phyloP scores from a whole-genome alignment of 179 eudicot genomes.

The Actinidia polygama region DNA sequence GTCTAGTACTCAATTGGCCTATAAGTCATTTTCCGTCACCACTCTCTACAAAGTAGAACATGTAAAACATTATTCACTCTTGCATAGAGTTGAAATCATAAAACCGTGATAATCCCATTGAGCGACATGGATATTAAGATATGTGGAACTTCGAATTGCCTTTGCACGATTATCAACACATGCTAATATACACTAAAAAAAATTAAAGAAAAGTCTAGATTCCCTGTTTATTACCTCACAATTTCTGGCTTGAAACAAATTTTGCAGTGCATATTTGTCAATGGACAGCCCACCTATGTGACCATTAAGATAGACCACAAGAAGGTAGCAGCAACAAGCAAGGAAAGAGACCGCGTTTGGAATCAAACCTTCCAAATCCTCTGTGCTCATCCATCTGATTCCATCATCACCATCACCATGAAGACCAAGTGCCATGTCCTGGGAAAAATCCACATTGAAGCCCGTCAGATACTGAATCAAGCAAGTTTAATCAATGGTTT shows the following conservation, averaged over 20 bases:
- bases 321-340: conserved; percentile 72
- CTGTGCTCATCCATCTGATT: conserved; percentile 77
- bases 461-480: conserved; percentile 53
- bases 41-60: too few species aligned
- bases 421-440: conserved; percentile 64
- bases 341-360: conserved; percentile 69
- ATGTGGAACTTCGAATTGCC: too few species aligned
- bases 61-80: too few species aligned
- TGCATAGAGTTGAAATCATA: too few species aligned
- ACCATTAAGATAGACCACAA: conserved; percentile 72
- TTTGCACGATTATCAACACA: too few species aligned
- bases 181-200: too few species aligned
- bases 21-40: too few species aligned
- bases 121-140: too few species aligned
- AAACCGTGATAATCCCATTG: too few species aligned
- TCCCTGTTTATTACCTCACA: neutral
- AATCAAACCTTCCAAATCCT: conserved; percentile 88
- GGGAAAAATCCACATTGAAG: conserved; percentile 65
- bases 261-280: conserved; percentile 69
- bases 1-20: too few species aligned
- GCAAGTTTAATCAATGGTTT: conserved; percentile 69
- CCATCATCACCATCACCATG: conserved; percentile 72
- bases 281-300: conserved; percentile 63
- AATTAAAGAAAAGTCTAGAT: too few species aligned
- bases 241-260: neutral